Base-by-base conservation (phyloP, 1,139 yeast genomes). In the Entelexis paramagnoliae region DNA sequence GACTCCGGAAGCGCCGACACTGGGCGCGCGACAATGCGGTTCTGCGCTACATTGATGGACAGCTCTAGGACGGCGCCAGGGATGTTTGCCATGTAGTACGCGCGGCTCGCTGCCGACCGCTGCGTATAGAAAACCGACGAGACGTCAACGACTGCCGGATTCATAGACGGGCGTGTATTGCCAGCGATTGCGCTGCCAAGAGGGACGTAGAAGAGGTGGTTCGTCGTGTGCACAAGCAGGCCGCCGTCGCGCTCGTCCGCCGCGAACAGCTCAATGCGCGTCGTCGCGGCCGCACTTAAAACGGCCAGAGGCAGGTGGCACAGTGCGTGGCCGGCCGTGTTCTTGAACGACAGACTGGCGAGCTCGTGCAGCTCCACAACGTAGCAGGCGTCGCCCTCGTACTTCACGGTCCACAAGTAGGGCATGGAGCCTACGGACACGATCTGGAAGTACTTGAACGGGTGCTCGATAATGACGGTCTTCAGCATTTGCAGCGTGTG, bases 261-360 rank as follows among this genome's bases (percentile, higher is more conserved):
- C 6, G 45, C 26, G 6, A 41, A 13, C 16, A 41, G 34, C 29
- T 29, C 30, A 13, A 42, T n/a, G 4, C 32, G 30, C 6, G 35
- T n/a, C 11, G 13, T 17, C 6, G 20, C 19, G 13, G 11, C 17
- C 20, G 17, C 19, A 4, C 3, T 5, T 13, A 35, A 28, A 2
- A 41, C n/a, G 4, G 29, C 29, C 20, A 41, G 17, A 6, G 45
- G 45, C 3, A 41, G 26, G 8, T n/a, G 26, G 26, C 45, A 41
- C 16, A 41, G 24, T 6, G 11, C 34, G n/a, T 34, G 45, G 11
- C 45, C 45, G 3, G 24, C 34, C 6, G 45, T 28, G 34, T 41
- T 20, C 45, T 41, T 41, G 34, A 41, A 41, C 10, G 45, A 20
- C 34, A 41, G 10, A 28, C 45, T 29, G 17, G 45, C 45, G 8